phyloP scores from a whole-genome alignment of 768 basidiomycete genomes.

The Cubamyces lactineus region DNA sequence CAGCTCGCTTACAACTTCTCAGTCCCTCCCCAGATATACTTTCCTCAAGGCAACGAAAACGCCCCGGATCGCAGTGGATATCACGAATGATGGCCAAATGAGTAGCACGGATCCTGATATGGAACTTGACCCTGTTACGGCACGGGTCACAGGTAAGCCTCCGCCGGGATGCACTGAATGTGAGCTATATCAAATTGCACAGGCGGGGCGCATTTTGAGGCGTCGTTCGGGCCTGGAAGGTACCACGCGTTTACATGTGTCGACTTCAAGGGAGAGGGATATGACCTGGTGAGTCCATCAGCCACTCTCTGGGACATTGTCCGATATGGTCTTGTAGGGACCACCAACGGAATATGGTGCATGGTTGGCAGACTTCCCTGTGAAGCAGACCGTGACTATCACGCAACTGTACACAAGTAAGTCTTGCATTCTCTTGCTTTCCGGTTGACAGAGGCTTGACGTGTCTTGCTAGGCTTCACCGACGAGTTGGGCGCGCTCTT shows the following conservation, averaged over 20 bases:
- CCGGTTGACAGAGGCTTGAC: background rate
- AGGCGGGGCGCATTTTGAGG: slow-evolving; percentile 49
- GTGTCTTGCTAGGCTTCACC: slow-evolving; percentile 41
- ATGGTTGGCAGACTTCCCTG: slow-evolving; percentile 55
- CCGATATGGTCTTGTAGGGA: slow-evolving; percentile 14
- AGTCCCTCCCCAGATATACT: slow-evolving; percentile 29
- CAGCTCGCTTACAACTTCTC: no score
- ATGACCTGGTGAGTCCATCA: slow-evolving; percentile 24
- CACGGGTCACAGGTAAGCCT: slow-evolving; percentile 49
- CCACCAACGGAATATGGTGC: slow-evolving; percentile 57
- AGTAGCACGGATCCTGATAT: slow-evolving; percentile 54
- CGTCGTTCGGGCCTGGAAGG: slow-evolving; percentile 62
- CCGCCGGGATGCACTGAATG: slow-evolving; percentile 1
- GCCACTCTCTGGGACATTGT: slow-evolving; percentile 12
- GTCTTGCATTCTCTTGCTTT: slow-evolving; percentile 10
- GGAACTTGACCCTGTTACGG: slow-evolving; percentile 51
- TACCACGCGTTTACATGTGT: slow-evolving; percentile 64
- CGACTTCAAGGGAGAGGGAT: slow-evolving; percentile 59
- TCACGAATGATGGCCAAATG: slow-evolving; percentile 62
- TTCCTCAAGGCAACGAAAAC: slow-evolving; percentile 32
- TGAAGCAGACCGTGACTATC: slow-evolving; percentile 48
- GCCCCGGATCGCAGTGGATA: slow-evolving; percentile 61
- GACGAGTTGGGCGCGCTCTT: slow-evolving; percentile 56
- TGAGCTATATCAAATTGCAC: slow-evolving; percentile 2
- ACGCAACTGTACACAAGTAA: slow-evolving; percentile 53